Evolutionary conservation across 2,329 filamentous ascomycete species (phyloP).

Genomic region (Paramyrothecium sp.): DNA sequence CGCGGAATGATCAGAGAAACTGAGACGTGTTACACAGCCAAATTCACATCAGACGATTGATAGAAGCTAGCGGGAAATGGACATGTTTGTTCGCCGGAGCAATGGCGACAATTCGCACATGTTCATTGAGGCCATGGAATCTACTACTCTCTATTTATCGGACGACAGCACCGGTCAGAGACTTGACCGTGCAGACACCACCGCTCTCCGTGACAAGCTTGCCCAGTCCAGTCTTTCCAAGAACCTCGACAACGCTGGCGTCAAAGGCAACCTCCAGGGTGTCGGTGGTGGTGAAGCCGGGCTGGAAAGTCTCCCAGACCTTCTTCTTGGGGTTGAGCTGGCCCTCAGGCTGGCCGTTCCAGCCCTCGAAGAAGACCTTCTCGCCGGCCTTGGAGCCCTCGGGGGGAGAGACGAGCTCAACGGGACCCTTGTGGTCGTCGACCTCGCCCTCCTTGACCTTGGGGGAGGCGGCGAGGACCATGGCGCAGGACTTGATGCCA

Average conservation of each 20-base stretch:
- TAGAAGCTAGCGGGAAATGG: no score
- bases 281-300: slow-evolving; percentile 89
- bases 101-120: no score
- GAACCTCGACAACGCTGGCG: slow-evolving; percentile 70
- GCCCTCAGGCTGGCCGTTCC: slow-evolving; percentile 88
- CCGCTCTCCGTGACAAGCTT: slow-evolving; percentile 75
- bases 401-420: slow-evolving; percentile 88
- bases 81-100: no score
- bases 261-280: slow-evolving; percentile 83
- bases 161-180: slow-evolving; percentile 76
- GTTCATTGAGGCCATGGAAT: neutral
- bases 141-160: slow-evolving; percentile 55
- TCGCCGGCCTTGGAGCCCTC: slow-evolving; percentile 78
- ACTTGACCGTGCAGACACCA: slow-evolving; percentile 80
- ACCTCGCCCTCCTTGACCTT: slow-evolving; percentile 76
- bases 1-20: no score
- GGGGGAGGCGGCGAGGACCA: slow-evolving; percentile 96
- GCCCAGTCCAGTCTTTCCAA: slow-evolving; percentile 66
- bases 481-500: slow-evolving; percentile 73
- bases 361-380: slow-evolving; percentile 90
- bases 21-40: no score
- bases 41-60: no score
- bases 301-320: slow-evolving; percentile 96
- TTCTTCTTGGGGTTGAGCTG: slow-evolving; percentile 99
- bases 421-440: slow-evolving; percentile 82